Evolutionary conservation across 495 filamentous ascomycete species (phyloP).

Genomic region (Jackrogersella multiformis): DNA sequence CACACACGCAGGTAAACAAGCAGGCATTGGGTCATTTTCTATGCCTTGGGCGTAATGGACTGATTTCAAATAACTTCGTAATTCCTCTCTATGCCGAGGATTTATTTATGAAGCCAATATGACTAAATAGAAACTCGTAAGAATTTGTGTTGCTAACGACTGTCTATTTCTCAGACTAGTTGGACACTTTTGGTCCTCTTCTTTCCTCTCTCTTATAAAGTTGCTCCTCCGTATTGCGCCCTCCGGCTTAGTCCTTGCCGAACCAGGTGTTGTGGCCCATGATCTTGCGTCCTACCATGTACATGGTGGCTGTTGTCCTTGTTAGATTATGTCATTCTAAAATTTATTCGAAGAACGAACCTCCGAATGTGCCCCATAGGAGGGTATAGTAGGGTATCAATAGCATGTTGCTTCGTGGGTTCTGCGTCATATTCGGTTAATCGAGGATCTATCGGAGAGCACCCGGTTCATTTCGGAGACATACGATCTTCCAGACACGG

Average conservation of each 20-base stretch:
- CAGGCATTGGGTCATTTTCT: slow-evolving; percentile 26
- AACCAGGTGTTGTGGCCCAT: slow-evolving; percentile 91
- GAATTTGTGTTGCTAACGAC: slow-evolving; percentile 35
- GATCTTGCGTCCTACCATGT: slow-evolving; percentile 64
- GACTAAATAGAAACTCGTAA: slow-evolving; percentile 3
- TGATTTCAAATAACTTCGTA: slow-evolving; percentile 18
- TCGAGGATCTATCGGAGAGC: neutral
- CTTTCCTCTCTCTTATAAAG: slow-evolving; percentile 19
- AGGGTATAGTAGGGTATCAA: slow-evolving; percentile 79
- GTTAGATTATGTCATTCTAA: slow-evolving; percentile 55
- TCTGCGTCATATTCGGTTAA: slow-evolving; percentile 56
- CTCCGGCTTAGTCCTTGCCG: slow-evolving; percentile 64
- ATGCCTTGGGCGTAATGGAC: slow-evolving; percentile 38
- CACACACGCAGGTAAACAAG: slow-evolving; percentile 22
- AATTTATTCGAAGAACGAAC: slow-evolving; percentile 41
- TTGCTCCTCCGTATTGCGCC: neutral
- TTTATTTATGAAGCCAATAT: slow-evolving; percentile 2
- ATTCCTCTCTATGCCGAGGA: neutral
- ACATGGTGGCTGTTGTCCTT: slow-evolving; percentile 65
- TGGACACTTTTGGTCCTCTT: slow-evolving; percentile 19
- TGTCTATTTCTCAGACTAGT: slow-evolving; percentile 40
- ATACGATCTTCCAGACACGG: slow-evolving; percentile 88
- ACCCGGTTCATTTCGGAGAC: slow-evolving; percentile 47
- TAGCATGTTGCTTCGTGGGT: slow-evolving; percentile 69
- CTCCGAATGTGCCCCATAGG: slow-evolving; percentile 68